These are phyloP conservation scores for Madurella fahalii DNA, from an alignment of 2,329 filamentous ascomycete genomes.

Conservation along the genomic window DNA sequence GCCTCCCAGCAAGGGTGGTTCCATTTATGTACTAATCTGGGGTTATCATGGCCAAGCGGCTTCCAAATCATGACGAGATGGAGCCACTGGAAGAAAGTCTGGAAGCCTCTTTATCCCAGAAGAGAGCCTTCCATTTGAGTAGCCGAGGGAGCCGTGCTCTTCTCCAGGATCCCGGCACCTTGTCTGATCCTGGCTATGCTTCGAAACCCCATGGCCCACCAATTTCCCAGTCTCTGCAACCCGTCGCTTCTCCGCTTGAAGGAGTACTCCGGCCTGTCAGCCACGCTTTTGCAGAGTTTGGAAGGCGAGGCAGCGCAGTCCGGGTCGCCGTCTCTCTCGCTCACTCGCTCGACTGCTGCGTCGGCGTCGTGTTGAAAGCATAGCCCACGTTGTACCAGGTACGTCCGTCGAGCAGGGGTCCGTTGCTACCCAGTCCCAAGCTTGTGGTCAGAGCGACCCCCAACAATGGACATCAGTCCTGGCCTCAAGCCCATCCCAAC, in stretches of 20 bases:
- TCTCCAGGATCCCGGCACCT: constrained; percentile 12
- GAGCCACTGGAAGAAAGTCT: not conserved
- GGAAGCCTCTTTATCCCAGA: not conserved
- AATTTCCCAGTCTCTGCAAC: not conserved
- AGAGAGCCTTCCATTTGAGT: not conserved
- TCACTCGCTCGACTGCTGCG: too few species aligned
- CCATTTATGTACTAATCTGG: too few species aligned
- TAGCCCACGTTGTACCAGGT: too few species aligned
- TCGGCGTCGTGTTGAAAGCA: too few species aligned
- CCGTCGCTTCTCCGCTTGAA: not conserved
- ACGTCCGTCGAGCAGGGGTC: too few species aligned
- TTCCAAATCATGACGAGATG: too few species aligned
- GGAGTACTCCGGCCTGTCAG: not conserved
- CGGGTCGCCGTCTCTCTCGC: too few species aligned
- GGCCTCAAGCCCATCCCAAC: not conserved
- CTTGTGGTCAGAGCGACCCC: too few species aligned
- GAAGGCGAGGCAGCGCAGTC: not conserved
- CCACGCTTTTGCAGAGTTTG: not conserved
- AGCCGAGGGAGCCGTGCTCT: constrained; percentile 6
- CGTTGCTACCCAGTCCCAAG: too few species aligned
- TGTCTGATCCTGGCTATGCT: constrained; percentile 3
- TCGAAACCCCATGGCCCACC: not conserved
- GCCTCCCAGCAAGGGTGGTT: too few species aligned
- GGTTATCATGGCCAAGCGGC: too few species aligned
- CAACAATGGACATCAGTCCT: not conserved